Evolutionary conservation across 1,284 basidiomycete species (phyloP), one percentile per base, ranked within the genome.

Genomic region (Heterobasidion parviporum): DNA sequence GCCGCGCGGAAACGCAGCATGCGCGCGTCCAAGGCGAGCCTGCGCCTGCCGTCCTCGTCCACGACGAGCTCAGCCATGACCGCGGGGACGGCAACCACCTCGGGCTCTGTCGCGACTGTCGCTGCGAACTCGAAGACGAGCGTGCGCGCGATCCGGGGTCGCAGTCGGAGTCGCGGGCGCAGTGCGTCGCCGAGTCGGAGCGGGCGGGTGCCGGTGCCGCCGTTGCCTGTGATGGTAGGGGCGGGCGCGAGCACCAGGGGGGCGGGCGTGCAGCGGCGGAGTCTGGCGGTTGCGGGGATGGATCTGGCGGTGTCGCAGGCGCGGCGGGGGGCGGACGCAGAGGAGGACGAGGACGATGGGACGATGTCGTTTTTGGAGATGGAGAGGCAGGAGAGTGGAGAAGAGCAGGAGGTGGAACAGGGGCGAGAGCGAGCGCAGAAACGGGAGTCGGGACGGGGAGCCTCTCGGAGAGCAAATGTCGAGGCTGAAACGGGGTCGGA

Each of bases 1-100:
- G 81, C 84, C 3, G 85, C 85, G 8, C 76, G 78, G 57, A 80
- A 73, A 60, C 74, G 83, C 41, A 83, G 81, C 63, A 67, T 74
- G 54, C 77, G 82, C 16, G 71, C 78, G 9, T 83, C 81, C 10
- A 78, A 82, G 61, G 75, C 79, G 38, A 83, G 79, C 61, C 68
- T 87, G 33, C 77, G 84, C 1, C 66, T 85, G 26, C 80, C 78
- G 10, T 15, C 47, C 12, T 12, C 15, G 47, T 14, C 20, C 47
- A 48, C 47, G 16, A 41, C 35, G 53, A 48, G 26, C 26, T 26
- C 26, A 26, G 26, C 26, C 26, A 8, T 35, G 54, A 34, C 18
- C 33, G 18, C 52, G 41, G 36, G 45, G 56, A 2, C 16, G 43
- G n/a, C 34, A 3, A 26, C 26, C 26, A 38, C 45, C 26, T 26